Evolutionary conservation across 2,329 filamentous ascomycete genomes (phyloP), one percentile per base, ranked within the genome.

Genomic region (Arthrinium phaeospermum): DNA sequence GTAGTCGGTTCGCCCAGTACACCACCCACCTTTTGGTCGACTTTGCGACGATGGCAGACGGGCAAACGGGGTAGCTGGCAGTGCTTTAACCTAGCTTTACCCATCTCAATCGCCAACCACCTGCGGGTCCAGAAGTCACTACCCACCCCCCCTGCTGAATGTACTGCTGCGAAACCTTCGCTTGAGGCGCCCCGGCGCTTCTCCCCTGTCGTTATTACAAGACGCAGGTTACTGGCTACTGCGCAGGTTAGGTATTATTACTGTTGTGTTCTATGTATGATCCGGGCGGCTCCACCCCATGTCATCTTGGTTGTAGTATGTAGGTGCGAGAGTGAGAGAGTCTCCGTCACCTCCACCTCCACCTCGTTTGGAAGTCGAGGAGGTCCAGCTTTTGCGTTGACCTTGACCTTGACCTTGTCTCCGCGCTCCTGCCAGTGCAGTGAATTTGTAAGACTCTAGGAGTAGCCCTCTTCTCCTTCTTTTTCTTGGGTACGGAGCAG

Each of bases 91-190:
- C 30, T 22, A 70, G 44, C 37, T 34, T 37, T 69, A 69, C 46
- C 30, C 34, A 70, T 57, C 37, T 24, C 46, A 70, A 70, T 64
- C 30, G 57, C 57, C 57, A 64, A 64, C 34, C 57, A 64, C 57
- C 57, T 64, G 57, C 57, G 34, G 57, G 57, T 64, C 57, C n/a
- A n/a, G n/a, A n/a, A n/a, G n/a, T n/a, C n/a, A n/a, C n/a, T n/a
- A 64, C 53, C 53, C 30, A 30, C 51, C 51, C 7, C 10, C 22
- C 14, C 53, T 57, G 68, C 68, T 37, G 45, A 30, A 27, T n/a
- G 69, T 68, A 30, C 24, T 72, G 51, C 27, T 70, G 71, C 69
- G 73, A 71, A 72, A 72, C 67, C 67, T 71, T 72, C 69, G 72
- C 74, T 73, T 73, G 71, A 71, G 68, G 68, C 30, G 53, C 30